Conservation (phyloP, 805 yeast genomes). For the Candida endomychidarum region DNA sequence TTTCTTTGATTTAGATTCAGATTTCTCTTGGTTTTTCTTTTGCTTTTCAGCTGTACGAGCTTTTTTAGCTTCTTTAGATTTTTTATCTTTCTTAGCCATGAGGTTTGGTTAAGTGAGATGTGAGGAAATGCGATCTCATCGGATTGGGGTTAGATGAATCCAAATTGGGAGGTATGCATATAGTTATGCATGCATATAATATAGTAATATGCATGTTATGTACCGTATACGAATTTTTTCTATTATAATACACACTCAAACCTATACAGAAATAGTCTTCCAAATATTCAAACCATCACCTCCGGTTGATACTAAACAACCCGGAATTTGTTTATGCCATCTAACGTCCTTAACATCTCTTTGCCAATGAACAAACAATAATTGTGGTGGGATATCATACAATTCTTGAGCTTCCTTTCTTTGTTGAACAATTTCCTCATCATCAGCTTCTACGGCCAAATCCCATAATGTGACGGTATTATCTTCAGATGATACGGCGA, state of each 20-base stretch:
- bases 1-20: constrained; percentile 73
- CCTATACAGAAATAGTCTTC: constrained; percentile 92
- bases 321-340: constrained; percentile 98
- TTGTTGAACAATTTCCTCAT: constrained; percentile 91
- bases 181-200: too few species aligned
- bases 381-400: constrained; percentile 90
- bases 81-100: constrained; percentile 88
- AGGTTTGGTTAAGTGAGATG: not conserved
- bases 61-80: constrained; percentile 88
- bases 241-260: not conserved
- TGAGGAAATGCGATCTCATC: not conserved
- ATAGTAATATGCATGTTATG: too few species aligned
- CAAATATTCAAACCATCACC: constrained; percentile 91
- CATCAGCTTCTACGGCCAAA: constrained; percentile 97
- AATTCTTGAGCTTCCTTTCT: constrained; percentile 74
- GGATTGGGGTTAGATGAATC: not conserved
- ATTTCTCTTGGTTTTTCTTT: constrained; percentile 71
- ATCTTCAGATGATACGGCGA: constrained; percentile 95
- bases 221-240: too few species aligned
- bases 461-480: constrained; percentile 98
- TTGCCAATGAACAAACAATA: constrained; percentile 97
- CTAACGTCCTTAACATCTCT: constrained; percentile 95
- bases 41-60: constrained; percentile 82
- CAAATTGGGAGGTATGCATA: too few species aligned
- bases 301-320: constrained; percentile 91